Evolutionary conservation across 805 yeast species (phyloP), one percentile per base, ranked within the genome.

Genomic region (Schwanniomyces sp.): DNA sequence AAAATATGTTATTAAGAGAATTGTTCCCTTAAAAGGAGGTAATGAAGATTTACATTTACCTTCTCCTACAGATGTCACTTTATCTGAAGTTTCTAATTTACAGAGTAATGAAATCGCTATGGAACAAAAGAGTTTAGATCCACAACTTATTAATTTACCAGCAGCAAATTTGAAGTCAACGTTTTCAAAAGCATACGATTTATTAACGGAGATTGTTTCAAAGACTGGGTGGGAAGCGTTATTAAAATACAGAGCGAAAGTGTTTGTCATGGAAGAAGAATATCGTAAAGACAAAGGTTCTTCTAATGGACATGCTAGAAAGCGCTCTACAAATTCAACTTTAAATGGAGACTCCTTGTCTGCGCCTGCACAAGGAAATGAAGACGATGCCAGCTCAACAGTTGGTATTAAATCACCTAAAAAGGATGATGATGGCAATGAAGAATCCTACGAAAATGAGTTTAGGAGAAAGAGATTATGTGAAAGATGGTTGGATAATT

Each of bases 401-500:
- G 50, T 59, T 7, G 77, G 66, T 4, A 53, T 71, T 17, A 70
- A 70, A 52, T 69, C 74, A 2, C 76, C 77, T 4, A 55, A 50
- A 26, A 57, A 47, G 24, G 67, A 65, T 10, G 53, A 48, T 11
- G 53, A 52, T 10, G 52, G 50, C 16, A 45, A 54, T 11, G 53
- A 43, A 14, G 57, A 52, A 21, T 42, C 59, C 1, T 50, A 49
- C 16, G 68, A 63, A 34, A 58, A 66, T 40, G 84, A 82, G 24
- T 80, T 85, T 63, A 83, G 78, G 56, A 77, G 80, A 61, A 84
- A 84, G 57, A 67, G 88, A 59, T 70, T 84, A 37, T 84, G 90
- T 69, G 89, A 84, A 61, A 74, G 88, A 58, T 84, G 90, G 90
- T 70, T 84, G 50, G 90, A 84, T 64, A 83, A 83, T 59, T 64